Conservation (phyloP, 768 basidiomycete genomes). For the Auriscalpium microsporum region DNA sequence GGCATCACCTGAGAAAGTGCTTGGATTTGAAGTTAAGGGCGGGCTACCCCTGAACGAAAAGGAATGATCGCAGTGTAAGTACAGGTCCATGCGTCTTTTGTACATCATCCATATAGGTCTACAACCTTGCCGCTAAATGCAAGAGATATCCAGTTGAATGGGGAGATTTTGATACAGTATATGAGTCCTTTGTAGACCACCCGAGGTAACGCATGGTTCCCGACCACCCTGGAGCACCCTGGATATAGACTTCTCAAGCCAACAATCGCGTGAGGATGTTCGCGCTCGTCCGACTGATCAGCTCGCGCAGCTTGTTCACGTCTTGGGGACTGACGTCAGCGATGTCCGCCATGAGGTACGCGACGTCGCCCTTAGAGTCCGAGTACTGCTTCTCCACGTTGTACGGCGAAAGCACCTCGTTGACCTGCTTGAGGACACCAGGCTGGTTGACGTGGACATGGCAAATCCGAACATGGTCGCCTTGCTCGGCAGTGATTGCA, state of each 20-base stretch:
- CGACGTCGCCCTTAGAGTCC: slow-evolving; percentile 89
- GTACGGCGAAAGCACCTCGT: slow-evolving; percentile 88
- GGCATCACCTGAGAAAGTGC: slow-evolving; percentile 56
- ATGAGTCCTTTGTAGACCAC: background rate
- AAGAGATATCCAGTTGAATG: slow-evolving; percentile 7
- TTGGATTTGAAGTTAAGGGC: slow-evolving; percentile 43
- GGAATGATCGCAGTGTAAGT: background rate
- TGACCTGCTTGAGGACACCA: slow-evolving; percentile 90
- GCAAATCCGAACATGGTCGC: slow-evolving; percentile 79
- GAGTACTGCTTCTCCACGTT: slow-evolving; percentile 99
- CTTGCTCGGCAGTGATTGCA: slow-evolving; percentile 79
- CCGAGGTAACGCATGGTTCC: background rate
- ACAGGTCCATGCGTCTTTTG: slow-evolving; percentile 4
- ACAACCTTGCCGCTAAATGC: background rate
- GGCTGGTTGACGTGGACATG: slow-evolving; percentile 94
- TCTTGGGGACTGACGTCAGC: slow-evolving; percentile 79
- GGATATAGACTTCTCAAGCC: slow-evolving; percentile 26
- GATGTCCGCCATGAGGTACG: slow-evolving; percentile 97
- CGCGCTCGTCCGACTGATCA: slow-evolving; percentile 69
- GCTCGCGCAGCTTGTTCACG: slow-evolving; percentile 66
- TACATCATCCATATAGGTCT: background rate
- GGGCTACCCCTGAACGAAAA: background rate
- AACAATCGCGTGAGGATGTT: slow-evolving; percentile 89
- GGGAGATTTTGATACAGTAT: background rate
- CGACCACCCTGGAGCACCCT: too few relatives aligned